Conservation (phyloP, 2,329 filamentous ascomycete genomes). For the Camptophora hylomeconis region DNA sequence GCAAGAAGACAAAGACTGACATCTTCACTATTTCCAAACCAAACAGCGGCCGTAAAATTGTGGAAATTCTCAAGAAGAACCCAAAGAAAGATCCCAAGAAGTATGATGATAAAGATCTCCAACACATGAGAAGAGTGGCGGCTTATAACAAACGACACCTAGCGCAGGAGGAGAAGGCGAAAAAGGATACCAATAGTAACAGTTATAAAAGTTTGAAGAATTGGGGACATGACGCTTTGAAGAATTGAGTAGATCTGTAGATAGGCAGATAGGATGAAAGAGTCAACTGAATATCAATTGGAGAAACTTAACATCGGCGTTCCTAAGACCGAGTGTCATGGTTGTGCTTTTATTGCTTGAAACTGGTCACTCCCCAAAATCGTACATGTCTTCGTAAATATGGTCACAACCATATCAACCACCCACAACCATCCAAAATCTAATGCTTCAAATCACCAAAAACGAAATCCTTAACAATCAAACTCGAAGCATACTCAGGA, state of each 20-base stretch:
- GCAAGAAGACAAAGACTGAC: too few relatives aligned
- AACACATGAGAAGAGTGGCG: conserved; percentile 51
- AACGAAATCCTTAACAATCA: conserved; percentile 80
- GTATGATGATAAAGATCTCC: conserved; percentile 44
- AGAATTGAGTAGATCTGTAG: too few relatives aligned
- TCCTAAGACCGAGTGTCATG: too few relatives aligned
- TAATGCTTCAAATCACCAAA: too few relatives aligned
- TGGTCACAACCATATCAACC: too few relatives aligned
- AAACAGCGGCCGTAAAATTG: conserved; percentile 48
- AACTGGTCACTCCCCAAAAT: too few relatives aligned
- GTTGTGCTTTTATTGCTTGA: too few relatives aligned
- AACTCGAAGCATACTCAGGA: conserved; percentile 85
- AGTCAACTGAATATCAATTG: too few relatives aligned
- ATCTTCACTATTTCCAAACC: conserved; percentile 1
- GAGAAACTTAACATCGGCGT: too few relatives aligned
- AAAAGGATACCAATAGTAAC: conserved; percentile 42
- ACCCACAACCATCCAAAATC: too few relatives aligned
- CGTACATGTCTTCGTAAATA: too few relatives aligned
- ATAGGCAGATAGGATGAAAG: too few relatives aligned
- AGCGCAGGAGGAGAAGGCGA: conserved; percentile 48
- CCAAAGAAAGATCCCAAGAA: conserved; percentile 42
- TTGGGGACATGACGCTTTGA: conserved; percentile 44
- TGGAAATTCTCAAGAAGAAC: conserved; percentile 50
- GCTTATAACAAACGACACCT: conserved; percentile 55
- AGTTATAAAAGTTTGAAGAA: conserved; percentile 50